Base-by-base conservation (phyloP, 2,329 filamentous ascomycete species). In the Cladophialophora yegresii region DNA sequence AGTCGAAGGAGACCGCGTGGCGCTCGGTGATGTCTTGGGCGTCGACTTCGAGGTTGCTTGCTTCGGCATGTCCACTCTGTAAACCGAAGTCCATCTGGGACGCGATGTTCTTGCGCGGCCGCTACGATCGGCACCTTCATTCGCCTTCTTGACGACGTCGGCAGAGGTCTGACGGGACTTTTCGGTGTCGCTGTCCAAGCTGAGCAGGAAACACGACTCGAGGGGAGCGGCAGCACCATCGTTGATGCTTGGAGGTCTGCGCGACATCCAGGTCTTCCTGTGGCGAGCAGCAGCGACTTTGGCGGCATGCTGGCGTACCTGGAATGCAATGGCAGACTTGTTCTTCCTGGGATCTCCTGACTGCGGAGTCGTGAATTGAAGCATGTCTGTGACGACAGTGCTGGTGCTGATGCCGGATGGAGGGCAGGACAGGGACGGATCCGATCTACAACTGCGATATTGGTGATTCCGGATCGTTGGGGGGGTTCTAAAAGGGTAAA, bases 321-420 rank as follows among this genome's bases (percentile, higher is more conserved):
- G 51, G 28, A 32, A 54, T 20, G 51, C 51, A 28, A 54, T 54
- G 51, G 12, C 51, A 20, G 51, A 30, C 26, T 54, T 54, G 16
- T 54, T 54, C 51, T 54, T 54, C 12, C 33, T 10, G 16, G 51
- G 51, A 32, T 54, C 51, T 30, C 51, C 51, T 4, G 28, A 54
- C 51, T 54, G 51, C 28, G 51, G 51, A 54, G 51, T 30, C 28
- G 51, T 54, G 51, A 54, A 54, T 33, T 54, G 51, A 10, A 54
- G 28, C 51, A 54, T 54, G 26, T 10, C 8, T 20, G 23, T 10
- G n/a, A 33, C 3, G 51, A 32, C 6, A 22, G 26, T 50, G 47
- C 23, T 13, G 47, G 22, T 50, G 22, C 23, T 28, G 47, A 26
- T 43, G 36, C 8, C 5, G 8, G 36, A 16, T 6, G 16, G 5